Base-by-base conservation (phyloP, 75 land plant species). In the Pseudotsuga menziesii region DNA sequence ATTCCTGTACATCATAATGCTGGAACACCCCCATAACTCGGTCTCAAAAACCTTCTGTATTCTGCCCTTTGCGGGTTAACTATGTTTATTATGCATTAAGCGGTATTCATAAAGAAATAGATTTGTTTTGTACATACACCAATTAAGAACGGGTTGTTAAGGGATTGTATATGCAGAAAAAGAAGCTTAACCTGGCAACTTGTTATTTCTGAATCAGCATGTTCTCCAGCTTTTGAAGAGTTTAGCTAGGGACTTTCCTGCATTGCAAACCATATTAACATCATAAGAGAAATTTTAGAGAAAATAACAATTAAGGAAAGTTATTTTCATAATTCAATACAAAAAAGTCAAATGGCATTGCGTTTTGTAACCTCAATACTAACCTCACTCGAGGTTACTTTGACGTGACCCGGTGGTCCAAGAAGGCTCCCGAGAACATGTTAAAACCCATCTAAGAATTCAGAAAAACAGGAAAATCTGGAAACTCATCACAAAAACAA, bases 191-290 rank as follows among this genome's bases (percentile, higher is more conserved):
- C n/a, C n/a, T n/a, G n/a, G n/a, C n/a, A n/a, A n/a, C n/a, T n/a
- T n/a, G 39, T 54, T 44, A n/a, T 1, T 58, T 14, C 17, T 22
- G 19, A 44, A 48, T 72, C 74, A 48, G 12, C 56, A 6, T 8
- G 54, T 72, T 48, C 15, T 25, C 13, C 16, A 23, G 2, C 55
- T 48, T 72, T 54, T 11, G 9, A 12, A 44, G 56, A 72, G 56
- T 23, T 72, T 52, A 25, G 25, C 12, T 52, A 9, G 20, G 56
- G 74, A 48, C n/a, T 72, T 72, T 72, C 74, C 74, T 72, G 56
- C 55, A 72, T 48, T 48, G 16, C 25, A 72, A 17, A 6, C 16
- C 35, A 39, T 35, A 54, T 11, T 35, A 66, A 32, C 44, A 66
- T 20, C 70, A 66, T 66, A n/a, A 62, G n/a, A n/a, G n/a, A 66